Conservation (phyloP, 148 eudicot species). For the Polygonum maritimum region DNA sequence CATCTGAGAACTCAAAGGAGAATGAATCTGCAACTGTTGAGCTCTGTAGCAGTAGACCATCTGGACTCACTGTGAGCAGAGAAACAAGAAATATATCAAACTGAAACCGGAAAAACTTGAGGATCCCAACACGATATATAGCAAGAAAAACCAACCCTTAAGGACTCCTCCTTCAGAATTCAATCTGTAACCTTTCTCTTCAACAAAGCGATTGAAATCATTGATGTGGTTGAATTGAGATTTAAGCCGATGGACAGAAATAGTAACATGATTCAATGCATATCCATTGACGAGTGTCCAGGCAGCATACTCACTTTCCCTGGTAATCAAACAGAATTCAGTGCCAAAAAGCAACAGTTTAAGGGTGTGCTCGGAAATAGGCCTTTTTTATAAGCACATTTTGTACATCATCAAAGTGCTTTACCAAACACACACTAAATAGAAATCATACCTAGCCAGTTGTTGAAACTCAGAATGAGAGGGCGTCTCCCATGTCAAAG, state of each 20-base stretch:
- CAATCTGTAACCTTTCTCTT: conserved; percentile 78
- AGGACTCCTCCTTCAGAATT: conserved; percentile 85
- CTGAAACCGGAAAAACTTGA: background rate
- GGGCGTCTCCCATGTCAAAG: conserved; percentile 83
- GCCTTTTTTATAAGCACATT: background rate
- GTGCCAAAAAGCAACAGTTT: background rate
- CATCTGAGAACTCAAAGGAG: conserved; percentile 66
- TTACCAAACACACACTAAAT: background rate
- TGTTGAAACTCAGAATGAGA: conserved; percentile 57
- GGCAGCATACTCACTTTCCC: conserved; percentile 99
- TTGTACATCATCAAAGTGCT: background rate
- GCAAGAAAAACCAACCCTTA: conserved; percentile 49
- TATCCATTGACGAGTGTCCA: conserved; percentile 98
- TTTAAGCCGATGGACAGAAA: conserved; percentile 68
- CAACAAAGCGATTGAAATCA: conserved; percentile 66
- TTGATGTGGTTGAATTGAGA: conserved; percentile 49
- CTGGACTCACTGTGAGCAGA: conserved; percentile 71
- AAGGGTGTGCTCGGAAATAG: background rate
- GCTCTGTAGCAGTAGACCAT: conserved; percentile 85
- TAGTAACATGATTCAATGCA: conserved; percentile 86
- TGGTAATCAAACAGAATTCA: conserved; percentile 18
- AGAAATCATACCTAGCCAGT: conserved; percentile 52
- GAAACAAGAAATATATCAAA: background rate
- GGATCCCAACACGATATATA: background rate
- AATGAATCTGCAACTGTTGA: conserved; percentile 92